Evolutionary conservation across 805 yeast genomes (phyloP).

Genomic region (Pichia cephalocereana): DNA sequence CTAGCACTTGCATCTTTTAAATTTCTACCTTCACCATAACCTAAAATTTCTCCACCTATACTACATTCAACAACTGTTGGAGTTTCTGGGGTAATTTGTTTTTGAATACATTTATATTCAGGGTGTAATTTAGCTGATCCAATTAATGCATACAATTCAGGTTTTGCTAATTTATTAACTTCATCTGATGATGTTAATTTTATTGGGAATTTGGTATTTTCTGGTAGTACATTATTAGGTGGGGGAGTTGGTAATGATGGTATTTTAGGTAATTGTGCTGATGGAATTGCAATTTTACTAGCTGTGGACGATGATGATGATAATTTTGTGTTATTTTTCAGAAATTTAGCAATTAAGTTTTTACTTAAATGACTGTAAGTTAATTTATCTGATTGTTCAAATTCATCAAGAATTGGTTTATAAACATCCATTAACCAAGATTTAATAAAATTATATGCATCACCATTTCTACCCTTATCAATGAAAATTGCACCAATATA

Average conservation of each 20-base stretch:
- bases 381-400: neutral
- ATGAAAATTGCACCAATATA: conserved; percentile 77
- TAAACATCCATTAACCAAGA: conserved; percentile 41
- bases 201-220: conserved; percentile 15
- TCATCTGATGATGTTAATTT: conserved; percentile 18
- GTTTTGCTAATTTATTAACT: conserved; percentile 61
- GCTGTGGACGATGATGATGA: too few species aligned
- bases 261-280: neutral
- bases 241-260: neutral
- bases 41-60: conserved; percentile 58
- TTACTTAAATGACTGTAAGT: conserved; percentile 6
- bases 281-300: conserved; percentile 1
- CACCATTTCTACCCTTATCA: conserved; percentile 28
- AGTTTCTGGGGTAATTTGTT: conserved; percentile 23
- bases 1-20: conserved; percentile 69
- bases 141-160: conserved; percentile 64
- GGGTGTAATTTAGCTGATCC: conserved; percentile 68
- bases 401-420: conserved; percentile 24
- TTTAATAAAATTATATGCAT: conserved; percentile 31
- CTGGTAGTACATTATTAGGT: neutral
- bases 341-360: neutral
- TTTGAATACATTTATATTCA: conserved; percentile 36
- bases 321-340: neutral
- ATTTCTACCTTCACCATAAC: conserved; percentile 62
- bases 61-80: conserved; percentile 39